Conservation (phyloP, 331 rosid species). For the Acacia concinna region DNA sequence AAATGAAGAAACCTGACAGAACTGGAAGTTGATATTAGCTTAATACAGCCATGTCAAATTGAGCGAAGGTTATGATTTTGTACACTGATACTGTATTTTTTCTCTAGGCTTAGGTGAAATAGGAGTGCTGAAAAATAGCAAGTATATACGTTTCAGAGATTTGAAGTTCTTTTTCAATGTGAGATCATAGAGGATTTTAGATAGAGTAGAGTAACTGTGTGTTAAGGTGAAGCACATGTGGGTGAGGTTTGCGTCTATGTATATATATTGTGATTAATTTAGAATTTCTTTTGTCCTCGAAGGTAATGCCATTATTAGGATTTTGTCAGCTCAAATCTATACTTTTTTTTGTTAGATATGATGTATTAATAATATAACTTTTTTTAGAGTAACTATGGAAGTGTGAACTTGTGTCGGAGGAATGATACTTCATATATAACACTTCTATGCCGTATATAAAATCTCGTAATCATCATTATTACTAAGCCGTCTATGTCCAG, state of each 20-base stretch:
- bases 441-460: too few relatives aligned
- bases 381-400: too few relatives aligned
- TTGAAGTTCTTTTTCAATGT: not conserved
- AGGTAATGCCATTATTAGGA: not conserved
- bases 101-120: not conserved
- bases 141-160: not conserved
- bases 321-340: not conserved
- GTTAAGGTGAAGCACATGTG: not conserved
- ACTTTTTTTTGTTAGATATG: not conserved
- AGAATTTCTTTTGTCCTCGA: not conserved
- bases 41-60: not conserved
- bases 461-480: not conserved
- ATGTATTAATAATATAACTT: not conserved
- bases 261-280: not conserved
- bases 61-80: not conserved
- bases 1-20: constrained; percentile 34
- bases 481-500: not conserved
- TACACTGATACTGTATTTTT: not conserved
- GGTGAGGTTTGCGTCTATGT: not conserved
- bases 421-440: not conserved
- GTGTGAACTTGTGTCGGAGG: not conserved
- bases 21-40: not conserved
- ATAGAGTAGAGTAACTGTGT: not conserved
- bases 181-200: not conserved
- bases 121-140: not conserved